Evolutionary conservation across 257 asterid species (phyloP), one percentile per base, ranked within the genome.

Genomic region (Eucommia ulmoides): DNA sequence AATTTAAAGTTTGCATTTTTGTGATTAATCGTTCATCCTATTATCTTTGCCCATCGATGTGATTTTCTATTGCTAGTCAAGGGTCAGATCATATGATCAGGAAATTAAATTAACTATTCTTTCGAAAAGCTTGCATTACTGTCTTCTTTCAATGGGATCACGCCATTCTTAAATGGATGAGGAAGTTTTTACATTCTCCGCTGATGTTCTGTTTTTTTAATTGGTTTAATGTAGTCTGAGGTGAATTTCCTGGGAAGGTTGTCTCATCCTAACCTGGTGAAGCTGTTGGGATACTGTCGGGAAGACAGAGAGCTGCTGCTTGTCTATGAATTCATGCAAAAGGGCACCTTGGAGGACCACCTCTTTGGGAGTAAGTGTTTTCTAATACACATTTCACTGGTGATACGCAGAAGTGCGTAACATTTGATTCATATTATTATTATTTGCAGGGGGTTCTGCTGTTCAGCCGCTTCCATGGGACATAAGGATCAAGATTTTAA

Each of bases 311-410:
- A 88, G 73, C 67, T 88, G 15, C 78, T 88, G 24, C 94, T 88
- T 24, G 85, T 83, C 46, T 88, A 88, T 20, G 94, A 88, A 47
- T 88, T 78, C 68, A 81, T 87, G 93, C 83, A 74, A n/a, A 87
- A 87, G 57, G 97, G 97, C 47, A 87, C 94, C 94, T 66, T 88
- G 53, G 97, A 88, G 82, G 83, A 88, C 68, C 97, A 88, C 65
- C 91, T 88, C 1, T 87, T 88, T 55, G 93, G 94, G 67, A 88
- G 97, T 88, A 71, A 74, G 93, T 4, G 6, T 18, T 42, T 0
- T 0, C n/a, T 1, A 42, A 16, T 6, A 42, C 20, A 42, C 21
- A 42, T 16, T 42, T 42, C 19, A n/a, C n/a, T n/a, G n/a, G n/a
- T 42, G 15, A 16, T 10, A 16, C 15, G 10, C 19, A 42, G 8